Conservation (phyloP, 768 basidiomycete genomes). For the Serendipita sp. region DNA sequence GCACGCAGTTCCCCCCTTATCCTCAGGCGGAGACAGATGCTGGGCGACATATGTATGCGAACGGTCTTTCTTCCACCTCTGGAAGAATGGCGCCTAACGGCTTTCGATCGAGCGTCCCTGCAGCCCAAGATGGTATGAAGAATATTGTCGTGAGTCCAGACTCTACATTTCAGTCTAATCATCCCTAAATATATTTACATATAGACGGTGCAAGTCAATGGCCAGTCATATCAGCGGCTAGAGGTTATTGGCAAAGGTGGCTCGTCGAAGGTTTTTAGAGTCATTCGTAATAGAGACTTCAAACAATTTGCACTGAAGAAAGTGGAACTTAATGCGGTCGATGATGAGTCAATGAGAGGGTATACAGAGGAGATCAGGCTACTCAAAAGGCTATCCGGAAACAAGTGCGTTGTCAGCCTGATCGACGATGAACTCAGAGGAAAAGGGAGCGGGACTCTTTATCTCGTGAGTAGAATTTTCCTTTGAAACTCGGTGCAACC, state of each 20-base stretch:
- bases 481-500: no score
- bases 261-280: constrained; percentile 88
- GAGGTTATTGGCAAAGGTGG: constrained; percentile 89
- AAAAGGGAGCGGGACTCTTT: constrained; percentile 53
- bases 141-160: not conserved
- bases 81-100: not conserved
- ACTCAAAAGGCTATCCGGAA: constrained; percentile 85
- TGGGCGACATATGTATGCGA: not conserved
- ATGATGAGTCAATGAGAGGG: constrained; percentile 73
- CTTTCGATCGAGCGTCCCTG: not conserved
- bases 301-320: constrained; percentile 85
- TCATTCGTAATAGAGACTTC: constrained; percentile 51
- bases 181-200: not conserved
- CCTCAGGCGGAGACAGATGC: not conserved
- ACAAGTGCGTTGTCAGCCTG: constrained; percentile 78
- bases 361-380: constrained; percentile 96
- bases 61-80: not conserved
- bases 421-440: constrained; percentile 80
- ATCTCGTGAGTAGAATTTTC: constrained; percentile 27
- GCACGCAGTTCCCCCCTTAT: not conserved
- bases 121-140: not conserved
- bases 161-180: not conserved
- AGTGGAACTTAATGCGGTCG: constrained; percentile 77
- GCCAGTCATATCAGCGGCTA: constrained; percentile 64
- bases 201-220: constrained; percentile 43